phyloP scores from a whole-genome alignment of 805 yeast species.

The Candida railenensis region DNA sequence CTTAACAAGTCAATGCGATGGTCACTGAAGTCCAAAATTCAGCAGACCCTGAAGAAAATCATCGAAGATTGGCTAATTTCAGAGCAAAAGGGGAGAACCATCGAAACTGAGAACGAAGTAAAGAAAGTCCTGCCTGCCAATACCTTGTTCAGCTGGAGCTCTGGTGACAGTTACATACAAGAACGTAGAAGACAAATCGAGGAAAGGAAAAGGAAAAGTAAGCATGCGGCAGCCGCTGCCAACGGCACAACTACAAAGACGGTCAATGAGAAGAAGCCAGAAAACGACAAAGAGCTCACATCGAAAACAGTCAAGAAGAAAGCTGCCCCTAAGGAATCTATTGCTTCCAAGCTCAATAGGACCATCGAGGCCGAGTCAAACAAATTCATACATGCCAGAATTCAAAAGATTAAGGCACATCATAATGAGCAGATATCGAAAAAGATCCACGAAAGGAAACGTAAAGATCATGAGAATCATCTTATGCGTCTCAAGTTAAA shows the following conservation, averaged over 20 bases:
- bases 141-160: constrained; percentile 43
- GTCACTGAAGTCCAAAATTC: constrained; percentile 23
- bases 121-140: constrained; percentile 18
- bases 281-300: background rate
- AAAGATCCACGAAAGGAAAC: constrained; percentile 37
- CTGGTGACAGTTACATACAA: constrained; percentile 38
- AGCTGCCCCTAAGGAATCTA: constrained; percentile 10
- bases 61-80: constrained; percentile 23
- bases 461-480: constrained; percentile 38
- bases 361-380: constrained; percentile 37
- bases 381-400: constrained; percentile 37
- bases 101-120: constrained; percentile 3
- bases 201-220: constrained; percentile 4
- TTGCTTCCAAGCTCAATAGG: constrained; percentile 23
- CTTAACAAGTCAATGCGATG: constrained; percentile 26
- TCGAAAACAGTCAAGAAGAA: constrained; percentile 10
- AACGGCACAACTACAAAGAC: constrained; percentile 2
- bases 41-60: constrained; percentile 16
- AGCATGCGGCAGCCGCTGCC: constrained; percentile 4
- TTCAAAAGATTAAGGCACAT: constrained; percentile 35
- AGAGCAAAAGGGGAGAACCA: constrained; percentile 11
- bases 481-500: constrained; percentile 32
- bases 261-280: constrained; percentile 3
- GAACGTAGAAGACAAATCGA: constrained; percentile 28
- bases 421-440: constrained; percentile 36